Percentiles rank a stretch among this genome's conserved stretches.
These are phyloP conservation scores for Trametes versicolor DNA, from an alignment of 1,284 basidiomycete genomes.

Conservation along the genomic window DNA sequence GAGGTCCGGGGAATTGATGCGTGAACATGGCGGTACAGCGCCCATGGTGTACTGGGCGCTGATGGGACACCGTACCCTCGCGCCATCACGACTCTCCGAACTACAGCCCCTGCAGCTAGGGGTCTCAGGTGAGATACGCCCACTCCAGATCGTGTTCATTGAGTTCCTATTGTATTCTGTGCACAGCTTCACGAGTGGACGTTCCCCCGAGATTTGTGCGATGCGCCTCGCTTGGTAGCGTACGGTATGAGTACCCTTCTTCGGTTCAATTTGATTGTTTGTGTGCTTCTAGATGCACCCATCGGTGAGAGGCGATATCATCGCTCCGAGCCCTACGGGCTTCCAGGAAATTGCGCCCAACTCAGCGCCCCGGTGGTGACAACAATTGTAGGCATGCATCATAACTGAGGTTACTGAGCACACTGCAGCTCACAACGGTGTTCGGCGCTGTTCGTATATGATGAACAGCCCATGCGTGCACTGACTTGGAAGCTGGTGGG, in stretches of 20 bases:
- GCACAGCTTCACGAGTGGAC: neutral
- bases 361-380: too few species aligned
- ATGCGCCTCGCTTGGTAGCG: neutral
- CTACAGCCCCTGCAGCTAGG: neutral
- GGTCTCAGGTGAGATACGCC: slow-evolving; percentile 9
- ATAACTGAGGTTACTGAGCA: too few species aligned
- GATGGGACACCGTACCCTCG: neutral
- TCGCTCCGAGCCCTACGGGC: too few species aligned
- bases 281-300: too few species aligned
- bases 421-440: too few species aligned
- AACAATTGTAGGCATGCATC: too few species aligned
- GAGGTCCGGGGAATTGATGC: slow-evolving; percentile 1
- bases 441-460: too few species aligned
- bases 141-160: neutral
- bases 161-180: too few species aligned
- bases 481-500: too few species aligned
- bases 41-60: neutral
- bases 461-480: too few species aligned
- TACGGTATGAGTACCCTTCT: neutral
- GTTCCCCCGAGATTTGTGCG: neutral
- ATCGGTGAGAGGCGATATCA: too few species aligned
- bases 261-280: neutral
- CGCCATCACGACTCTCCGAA: neutral
- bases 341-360: too few species aligned
- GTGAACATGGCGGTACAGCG: slow-evolving; percentile 7